phyloP scores from a whole-genome alignment of 345 rosid species.

The Lepidium africanum region DNA sequence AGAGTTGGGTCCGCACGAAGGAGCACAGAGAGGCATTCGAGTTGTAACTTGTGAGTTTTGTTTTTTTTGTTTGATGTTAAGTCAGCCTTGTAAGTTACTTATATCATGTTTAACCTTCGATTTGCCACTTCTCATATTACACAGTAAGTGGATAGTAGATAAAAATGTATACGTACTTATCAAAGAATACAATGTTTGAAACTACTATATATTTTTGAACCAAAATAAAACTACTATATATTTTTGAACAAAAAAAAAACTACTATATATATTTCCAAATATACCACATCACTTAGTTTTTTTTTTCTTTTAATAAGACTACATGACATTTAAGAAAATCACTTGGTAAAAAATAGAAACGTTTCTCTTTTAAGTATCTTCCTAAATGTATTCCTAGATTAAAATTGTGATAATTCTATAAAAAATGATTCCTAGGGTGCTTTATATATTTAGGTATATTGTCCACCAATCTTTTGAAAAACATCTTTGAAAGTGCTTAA shows the following conservation, averaged over 20 bases:
- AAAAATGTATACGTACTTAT: not conserved
- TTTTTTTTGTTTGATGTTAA: no score
- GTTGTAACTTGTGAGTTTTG: not conserved
- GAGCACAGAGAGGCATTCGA: not conserved
- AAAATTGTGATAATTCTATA: no score
- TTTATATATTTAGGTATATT: no score
- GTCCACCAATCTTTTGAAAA: no score
- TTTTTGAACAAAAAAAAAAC: not conserved
- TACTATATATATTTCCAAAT: not conserved
- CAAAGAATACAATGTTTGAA: not conserved
- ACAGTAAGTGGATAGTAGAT: constrained; percentile 4
- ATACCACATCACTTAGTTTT: not conserved
- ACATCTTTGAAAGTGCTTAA: no score
- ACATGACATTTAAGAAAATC: not conserved
- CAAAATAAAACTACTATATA: not conserved
- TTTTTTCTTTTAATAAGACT: not conserved
- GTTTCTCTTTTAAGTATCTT: no score
- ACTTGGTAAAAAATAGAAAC: not conserved
- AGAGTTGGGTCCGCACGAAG: constrained; percentile 22
- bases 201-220: not conserved
- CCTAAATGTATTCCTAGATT: not conserved
- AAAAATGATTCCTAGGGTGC: no score
- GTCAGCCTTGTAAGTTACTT: not conserved
- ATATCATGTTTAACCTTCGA: constrained; percentile 15
- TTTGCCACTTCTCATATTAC: constrained; percentile 21